phyloP scores from a whole-genome alignment of 148 eudicot species.

The Polygonum maritimum region DNA sequence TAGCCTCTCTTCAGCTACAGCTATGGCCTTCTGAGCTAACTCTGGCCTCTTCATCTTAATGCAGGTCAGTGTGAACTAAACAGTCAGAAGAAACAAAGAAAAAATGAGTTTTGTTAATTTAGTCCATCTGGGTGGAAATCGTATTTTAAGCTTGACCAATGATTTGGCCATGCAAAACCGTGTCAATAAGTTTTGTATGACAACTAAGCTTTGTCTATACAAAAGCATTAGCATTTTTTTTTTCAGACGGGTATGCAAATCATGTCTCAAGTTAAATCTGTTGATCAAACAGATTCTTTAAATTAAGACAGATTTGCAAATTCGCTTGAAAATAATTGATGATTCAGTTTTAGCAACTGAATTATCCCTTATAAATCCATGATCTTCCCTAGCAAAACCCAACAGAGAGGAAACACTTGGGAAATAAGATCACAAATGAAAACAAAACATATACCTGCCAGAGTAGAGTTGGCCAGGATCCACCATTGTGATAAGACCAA shows the following conservation, averaged over 20 bases:
- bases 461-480: constrained; percentile 90
- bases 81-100: neutral
- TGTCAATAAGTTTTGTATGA: neutral
- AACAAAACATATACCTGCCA: constrained; percentile 60
- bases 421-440: neutral
- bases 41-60: constrained; percentile 78
- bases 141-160: neutral
- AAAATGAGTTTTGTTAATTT: neutral
- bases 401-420: neutral
- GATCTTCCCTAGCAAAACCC: neutral
- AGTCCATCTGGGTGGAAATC: neutral
- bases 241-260: neutral
- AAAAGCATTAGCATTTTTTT: neutral
- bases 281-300: neutral
- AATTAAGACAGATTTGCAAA: neutral
- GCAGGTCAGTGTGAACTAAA: constrained; percentile 89
- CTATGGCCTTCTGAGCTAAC: constrained; percentile 59
- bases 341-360: neutral
- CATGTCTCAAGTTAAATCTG: neutral
- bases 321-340: neutral
- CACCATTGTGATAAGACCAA: constrained; percentile 98
- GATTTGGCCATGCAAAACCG: neutral
- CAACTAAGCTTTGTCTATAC: neutral
- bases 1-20: constrained; percentile 72
- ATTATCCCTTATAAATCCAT: neutral